phyloP scores from a whole-genome alignment of 768 basidiomycete genomes.

The Termitomyces sp. region DNA sequence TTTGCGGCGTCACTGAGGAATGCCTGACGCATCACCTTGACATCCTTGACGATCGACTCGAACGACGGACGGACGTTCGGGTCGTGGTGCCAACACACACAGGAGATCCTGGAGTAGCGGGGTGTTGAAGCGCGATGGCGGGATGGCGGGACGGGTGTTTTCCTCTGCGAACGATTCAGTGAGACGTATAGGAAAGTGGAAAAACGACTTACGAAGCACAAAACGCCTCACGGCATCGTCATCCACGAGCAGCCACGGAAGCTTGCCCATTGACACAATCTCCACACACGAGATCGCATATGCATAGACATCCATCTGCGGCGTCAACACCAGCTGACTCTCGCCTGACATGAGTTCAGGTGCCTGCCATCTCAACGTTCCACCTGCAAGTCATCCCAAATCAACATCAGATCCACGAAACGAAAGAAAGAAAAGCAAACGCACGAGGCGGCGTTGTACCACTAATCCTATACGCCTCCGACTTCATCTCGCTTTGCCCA shows the following conservation, averaged over 20 bases:
- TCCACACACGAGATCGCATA: slow-evolving; percentile 68
- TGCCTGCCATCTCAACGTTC: slow-evolving; percentile 69
- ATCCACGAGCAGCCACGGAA: slow-evolving; percentile 55
- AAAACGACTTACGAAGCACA: slow-evolving; percentile 43
- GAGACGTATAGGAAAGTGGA: background rate
- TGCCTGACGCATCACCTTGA: slow-evolving; percentile 45
- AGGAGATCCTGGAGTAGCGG: slow-evolving; percentile 44
- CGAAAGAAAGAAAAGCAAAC: slow-evolving; percentile 20
- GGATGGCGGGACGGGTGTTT: slow-evolving; percentile 50
- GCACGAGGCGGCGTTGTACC: slow-evolving; percentile 47
- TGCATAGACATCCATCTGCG: slow-evolving; percentile 65
- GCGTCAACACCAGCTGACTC: slow-evolving; percentile 38
- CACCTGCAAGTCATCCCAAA: slow-evolving; percentile 45
- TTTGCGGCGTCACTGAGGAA: slow-evolving; percentile 9
- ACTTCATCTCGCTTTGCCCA: slow-evolving; percentile 79
- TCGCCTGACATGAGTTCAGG: slow-evolving; percentile 62
- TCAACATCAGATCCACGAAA: background rate
- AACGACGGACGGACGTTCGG: slow-evolving; percentile 56
- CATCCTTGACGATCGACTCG: slow-evolving; percentile 39
- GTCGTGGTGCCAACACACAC: slow-evolving; percentile 54
- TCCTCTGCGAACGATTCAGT: slow-evolving; percentile 37
- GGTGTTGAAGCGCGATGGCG: slow-evolving; percentile 32
- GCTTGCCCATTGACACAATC: slow-evolving; percentile 57
- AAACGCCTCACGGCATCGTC: slow-evolving; percentile 51
- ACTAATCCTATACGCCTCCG: slow-evolving; percentile 62